Percentiles rank a stretch among this genome's conserved stretches.
Evolutionary conservation across 257 asterid species (phyloP).

Genomic region (Scutellaria baicalensis): DNA sequence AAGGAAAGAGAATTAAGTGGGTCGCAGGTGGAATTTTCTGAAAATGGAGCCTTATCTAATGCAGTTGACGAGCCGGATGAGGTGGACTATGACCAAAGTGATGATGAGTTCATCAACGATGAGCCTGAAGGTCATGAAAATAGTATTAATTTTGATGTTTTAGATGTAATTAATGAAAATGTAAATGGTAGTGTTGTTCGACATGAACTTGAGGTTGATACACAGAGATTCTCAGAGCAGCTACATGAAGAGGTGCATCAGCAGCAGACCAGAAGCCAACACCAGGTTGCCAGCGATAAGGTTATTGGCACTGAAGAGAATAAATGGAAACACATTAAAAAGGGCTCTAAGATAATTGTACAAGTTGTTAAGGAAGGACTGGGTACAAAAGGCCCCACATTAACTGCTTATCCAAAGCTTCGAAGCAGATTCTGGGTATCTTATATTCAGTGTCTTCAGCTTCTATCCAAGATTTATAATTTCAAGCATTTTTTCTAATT

Average conservation of each 20-base stretch:
- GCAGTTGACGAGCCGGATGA: slow-evolving; percentile 52
- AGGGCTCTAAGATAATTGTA: slow-evolving; percentile 83
- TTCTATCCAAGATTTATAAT: slow-evolving; percentile 11
- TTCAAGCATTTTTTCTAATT: slow-evolving; percentile 14
- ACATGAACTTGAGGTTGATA: slow-evolving; percentile 34
- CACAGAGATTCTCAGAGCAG: slow-evolving; percentile 25
- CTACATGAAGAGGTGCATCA: slow-evolving; percentile 32
- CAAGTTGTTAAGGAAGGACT: slow-evolving; percentile 97
- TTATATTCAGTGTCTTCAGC: slow-evolving; percentile 12
- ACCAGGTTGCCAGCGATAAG: slow-evolving; percentile 19
- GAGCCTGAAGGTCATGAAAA: slow-evolving; percentile 46
- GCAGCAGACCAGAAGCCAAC: slow-evolving; percentile 14
- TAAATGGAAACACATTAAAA: slow-evolving; percentile 59
- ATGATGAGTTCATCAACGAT: slow-evolving; percentile 50
- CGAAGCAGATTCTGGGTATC: slow-evolving; percentile 97
- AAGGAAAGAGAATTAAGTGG: slow-evolving; percentile 41
- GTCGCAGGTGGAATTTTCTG: slow-evolving; percentile 29
- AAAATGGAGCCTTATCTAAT: slow-evolving; percentile 29
- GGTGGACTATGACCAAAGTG: slow-evolving; percentile 57
- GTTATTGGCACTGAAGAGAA: slow-evolving; percentile 27
- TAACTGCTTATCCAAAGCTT: slow-evolving; percentile 92
- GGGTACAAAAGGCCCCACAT: slow-evolving; percentile 88
- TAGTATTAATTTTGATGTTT: slow-evolving; percentile 34
- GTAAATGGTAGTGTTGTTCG: slow-evolving; percentile 48
- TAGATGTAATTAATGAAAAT: slow-evolving; percentile 41